phyloP scores from a whole-genome alignment of 208 protist genomes.

The Leishmania turanica region DNA sequence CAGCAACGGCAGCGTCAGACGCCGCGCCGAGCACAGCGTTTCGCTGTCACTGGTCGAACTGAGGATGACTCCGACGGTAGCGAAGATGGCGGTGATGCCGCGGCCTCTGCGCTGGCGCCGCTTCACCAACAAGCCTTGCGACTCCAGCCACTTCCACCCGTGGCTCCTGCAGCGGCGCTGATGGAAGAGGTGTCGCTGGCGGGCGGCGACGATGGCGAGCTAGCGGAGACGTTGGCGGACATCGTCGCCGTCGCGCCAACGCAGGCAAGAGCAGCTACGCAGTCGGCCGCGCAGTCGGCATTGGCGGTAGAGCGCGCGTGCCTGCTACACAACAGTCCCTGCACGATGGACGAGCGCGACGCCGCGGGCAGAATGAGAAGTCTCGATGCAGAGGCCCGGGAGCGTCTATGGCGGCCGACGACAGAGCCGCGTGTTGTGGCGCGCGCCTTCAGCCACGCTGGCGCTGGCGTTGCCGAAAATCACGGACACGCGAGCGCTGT shows the following conservation, averaged over 20 bases:
- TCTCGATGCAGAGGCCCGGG: neutral
- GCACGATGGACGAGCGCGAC: neutral
- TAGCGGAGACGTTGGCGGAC: slow-evolving; percentile 7
- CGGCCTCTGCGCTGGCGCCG: neutral
- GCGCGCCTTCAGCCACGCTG: neutral
- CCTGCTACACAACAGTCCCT: slow-evolving; percentile 5
- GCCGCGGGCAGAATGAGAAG: neutral
- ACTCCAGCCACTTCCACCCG: slow-evolving; percentile 12
- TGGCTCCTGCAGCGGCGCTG: neutral
- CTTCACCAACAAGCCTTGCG: slow-evolving; percentile 5
- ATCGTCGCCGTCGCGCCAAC: neutral
- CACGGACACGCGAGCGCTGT: neutral
- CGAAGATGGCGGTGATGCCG: neutral
- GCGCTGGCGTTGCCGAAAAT: neutral
- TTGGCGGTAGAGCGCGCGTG: slow-evolving; percentile 17
- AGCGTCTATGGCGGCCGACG: slow-evolving; percentile 9
- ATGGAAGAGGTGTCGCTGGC: neutral
- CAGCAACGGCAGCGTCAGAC: neutral
- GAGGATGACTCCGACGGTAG: neutral
- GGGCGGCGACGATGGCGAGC: neutral
- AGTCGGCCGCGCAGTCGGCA: slow-evolving; percentile 8
- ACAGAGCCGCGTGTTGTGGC: neutral
- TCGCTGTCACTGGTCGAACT: neutral
- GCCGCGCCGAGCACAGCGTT: neutral
- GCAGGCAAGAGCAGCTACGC: neutral